These are phyloP conservation scores for Rhipidocladum racemiflorum DNA, from an alignment of 176 grass and related monocot species.

Conservation along the genomic window DNA sequence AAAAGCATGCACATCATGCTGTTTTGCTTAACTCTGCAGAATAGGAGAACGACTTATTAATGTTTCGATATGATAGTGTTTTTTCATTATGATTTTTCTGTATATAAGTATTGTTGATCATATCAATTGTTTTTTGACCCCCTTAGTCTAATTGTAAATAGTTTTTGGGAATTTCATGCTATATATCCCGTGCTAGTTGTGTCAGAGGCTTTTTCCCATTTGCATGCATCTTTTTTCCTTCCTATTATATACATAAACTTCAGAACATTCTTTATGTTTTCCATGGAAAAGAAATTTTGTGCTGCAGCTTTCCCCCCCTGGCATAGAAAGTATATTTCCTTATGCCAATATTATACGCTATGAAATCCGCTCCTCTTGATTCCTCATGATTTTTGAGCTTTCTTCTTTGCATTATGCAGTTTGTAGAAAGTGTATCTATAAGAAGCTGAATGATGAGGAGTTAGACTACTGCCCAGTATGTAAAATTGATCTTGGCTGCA, in stretches of 20 bases:
- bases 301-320: background rate
- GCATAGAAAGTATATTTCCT: background rate
- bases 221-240: constrained; percentile 23
- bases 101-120: background rate
- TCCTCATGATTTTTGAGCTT: background rate
- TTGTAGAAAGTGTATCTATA: constrained; percentile 87
- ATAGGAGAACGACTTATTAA: background rate
- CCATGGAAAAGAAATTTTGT: background rate
- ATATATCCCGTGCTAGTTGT: background rate
- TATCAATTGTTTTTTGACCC: background rate
- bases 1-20: background rate
- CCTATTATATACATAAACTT: background rate
- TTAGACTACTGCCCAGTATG: constrained; percentile 71
- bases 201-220: constrained; percentile 15
- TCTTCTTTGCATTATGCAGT: constrained; percentile 50
- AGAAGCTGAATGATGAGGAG: constrained; percentile 68
- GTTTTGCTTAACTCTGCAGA: background rate
- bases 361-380: constrained; percentile 20
- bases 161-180: background rate
- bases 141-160: background rate
- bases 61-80: background rate
- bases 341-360: background rate
- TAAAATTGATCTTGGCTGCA: constrained; percentile 64
- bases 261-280: constrained; percentile 21
- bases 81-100: background rate